phyloP scores from a whole-genome alignment of 306 rosid species.

The Dalbergia oliveri region DNA sequence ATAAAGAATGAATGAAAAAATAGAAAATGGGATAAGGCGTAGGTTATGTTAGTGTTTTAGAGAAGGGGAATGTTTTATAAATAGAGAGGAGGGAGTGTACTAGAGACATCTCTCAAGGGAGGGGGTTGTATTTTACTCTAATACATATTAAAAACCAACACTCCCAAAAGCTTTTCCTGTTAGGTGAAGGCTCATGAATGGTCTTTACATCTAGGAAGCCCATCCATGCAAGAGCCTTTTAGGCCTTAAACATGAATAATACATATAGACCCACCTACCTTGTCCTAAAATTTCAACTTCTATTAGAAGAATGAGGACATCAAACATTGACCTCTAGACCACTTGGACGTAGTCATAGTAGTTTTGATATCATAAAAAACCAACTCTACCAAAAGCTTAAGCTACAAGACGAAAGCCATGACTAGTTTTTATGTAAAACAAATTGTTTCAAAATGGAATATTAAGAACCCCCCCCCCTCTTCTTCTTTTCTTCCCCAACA shows the following conservation, averaged over 20 bases:
- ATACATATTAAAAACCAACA: background rate
- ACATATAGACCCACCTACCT: background rate
- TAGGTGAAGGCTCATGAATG: background rate
- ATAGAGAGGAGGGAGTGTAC: too few relatives aligned
- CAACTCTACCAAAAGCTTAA: background rate
- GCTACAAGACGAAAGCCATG: background rate
- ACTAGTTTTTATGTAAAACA: background rate
- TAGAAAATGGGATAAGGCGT: too few relatives aligned
- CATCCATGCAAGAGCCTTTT: background rate
- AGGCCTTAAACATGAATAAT: background rate
- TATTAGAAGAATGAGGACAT: background rate
- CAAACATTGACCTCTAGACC: background rate
- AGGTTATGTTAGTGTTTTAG: too few relatives aligned
- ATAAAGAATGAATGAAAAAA: too few relatives aligned
- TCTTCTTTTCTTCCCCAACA: too few relatives aligned
- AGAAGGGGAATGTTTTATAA: too few relatives aligned
- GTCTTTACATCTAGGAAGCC: background rate
- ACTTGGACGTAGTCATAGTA: background rate
- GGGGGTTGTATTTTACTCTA: too few relatives aligned
- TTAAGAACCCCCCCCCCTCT: background rate
- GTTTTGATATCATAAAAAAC: background rate
- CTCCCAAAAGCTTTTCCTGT: background rate
- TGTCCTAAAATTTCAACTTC: background rate
- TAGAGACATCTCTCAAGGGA: too few relatives aligned
- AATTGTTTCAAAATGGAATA: slow-evolving; percentile 20